These are phyloP conservation scores for Aspergillus sparsus DNA, from an alignment of 495 filamentous ascomycete genomes.

Conservation along the genomic window DNA sequence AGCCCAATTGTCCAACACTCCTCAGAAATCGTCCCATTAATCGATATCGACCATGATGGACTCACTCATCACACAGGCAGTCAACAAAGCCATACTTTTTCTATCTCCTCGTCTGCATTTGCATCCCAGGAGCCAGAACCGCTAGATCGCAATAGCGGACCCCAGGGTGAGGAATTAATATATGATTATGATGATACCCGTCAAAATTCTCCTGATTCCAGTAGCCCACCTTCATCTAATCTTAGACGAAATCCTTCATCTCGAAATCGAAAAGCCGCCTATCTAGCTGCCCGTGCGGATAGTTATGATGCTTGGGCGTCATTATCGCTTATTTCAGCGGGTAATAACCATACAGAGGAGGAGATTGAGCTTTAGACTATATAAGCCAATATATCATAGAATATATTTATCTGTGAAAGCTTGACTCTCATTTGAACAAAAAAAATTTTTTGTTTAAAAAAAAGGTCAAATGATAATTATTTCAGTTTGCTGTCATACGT, in stretches of 20 bases:
- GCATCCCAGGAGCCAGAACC: slow-evolving; percentile 21
- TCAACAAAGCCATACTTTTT: slow-evolving; percentile 12
- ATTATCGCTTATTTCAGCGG: slow-evolving; percentile 47
- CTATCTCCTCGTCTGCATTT: slow-evolving; percentile 24
- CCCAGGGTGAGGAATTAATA: not conserved
- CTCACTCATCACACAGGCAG: not conserved
- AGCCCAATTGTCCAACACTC: not conserved
- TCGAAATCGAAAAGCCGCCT: slow-evolving; percentile 32
- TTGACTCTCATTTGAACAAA: not conserved
- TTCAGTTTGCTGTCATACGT: too few relatives aligned
- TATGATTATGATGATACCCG: not conserved
- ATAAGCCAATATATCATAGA: not conserved
- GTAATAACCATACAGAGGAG: slow-evolving; percentile 48
- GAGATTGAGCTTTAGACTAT: slow-evolving; percentile 49
- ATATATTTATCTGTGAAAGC: not conserved
- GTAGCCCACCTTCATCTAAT: not conserved
- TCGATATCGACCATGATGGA: not conserved
- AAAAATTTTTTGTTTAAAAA: too few relatives aligned
- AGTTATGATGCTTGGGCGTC: slow-evolving; percentile 46
- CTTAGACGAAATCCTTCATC: slow-evolving; percentile 4
- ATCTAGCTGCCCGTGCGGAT: slow-evolving; percentile 39
- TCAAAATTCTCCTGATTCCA: not conserved
- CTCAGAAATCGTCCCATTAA: not conserved
- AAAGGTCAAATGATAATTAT: too few relatives aligned
- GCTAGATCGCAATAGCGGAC: not conserved